Conservation (phyloP, 208 protist species). For the Sergeia podlipaevii region DNA sequence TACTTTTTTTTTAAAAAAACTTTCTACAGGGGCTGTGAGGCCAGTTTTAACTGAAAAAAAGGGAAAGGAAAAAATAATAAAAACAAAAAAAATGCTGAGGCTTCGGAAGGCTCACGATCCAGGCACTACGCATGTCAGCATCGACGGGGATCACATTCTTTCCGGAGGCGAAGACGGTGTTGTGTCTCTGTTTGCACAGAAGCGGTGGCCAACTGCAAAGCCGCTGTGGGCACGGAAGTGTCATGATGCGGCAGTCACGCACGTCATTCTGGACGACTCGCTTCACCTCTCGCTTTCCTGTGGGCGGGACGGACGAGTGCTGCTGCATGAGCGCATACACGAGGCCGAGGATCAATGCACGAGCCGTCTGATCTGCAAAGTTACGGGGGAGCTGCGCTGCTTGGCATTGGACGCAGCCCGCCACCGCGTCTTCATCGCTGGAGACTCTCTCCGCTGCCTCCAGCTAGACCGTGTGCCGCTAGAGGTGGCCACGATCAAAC, state of each 20-base stretch:
- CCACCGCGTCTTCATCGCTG: conserved; percentile 74
- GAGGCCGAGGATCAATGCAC: background rate
- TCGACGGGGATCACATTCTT: conserved; percentile 47
- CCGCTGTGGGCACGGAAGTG: conserved; percentile 70
- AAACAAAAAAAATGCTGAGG: conserved; percentile 19
- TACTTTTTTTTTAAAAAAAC: background rate
- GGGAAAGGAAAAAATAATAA: conserved; percentile 2
- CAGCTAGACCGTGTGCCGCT: conserved; percentile 38
- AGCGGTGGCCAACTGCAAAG: conserved; percentile 30
- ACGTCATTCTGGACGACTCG: conserved; percentile 40
- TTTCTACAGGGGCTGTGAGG: background rate
- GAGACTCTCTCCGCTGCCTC: conserved; percentile 78
- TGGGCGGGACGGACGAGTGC: conserved; percentile 68
- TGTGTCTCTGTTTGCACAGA: conserved; percentile 45
- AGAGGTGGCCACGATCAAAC: conserved; percentile 43
- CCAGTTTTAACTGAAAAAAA: conserved; percentile 1
- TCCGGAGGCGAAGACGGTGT: conserved; percentile 77
- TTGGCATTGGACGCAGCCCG: conserved; percentile 54
- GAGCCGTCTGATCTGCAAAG: conserved; percentile 58
- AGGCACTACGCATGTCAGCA: conserved; percentile 56
- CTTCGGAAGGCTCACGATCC: conserved; percentile 38
- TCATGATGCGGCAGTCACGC: conserved; percentile 63
- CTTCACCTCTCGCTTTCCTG: conserved; percentile 55
- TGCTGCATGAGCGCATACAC: conserved; percentile 68
- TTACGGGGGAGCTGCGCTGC: conserved; percentile 77